Conservation (phyloP, 2,329 filamentous ascomycete species). For the Diaporthe sp. region DNA sequence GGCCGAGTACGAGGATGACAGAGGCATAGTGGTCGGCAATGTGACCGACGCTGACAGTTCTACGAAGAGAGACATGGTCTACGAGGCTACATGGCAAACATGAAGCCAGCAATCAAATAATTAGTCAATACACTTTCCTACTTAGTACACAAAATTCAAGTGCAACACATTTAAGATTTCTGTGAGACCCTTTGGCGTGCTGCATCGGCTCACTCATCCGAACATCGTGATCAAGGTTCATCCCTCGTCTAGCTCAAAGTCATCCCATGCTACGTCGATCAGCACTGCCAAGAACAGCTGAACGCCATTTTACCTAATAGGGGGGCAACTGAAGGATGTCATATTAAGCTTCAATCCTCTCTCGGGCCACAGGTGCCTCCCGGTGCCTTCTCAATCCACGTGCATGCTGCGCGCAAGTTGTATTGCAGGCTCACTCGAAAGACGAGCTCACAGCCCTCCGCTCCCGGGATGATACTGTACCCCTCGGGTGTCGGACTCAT, state of each 20-base stretch:
- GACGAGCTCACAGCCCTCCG: background rate
- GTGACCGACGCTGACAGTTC: conserved; percentile 38
- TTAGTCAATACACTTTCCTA: background rate
- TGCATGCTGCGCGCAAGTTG: background rate
- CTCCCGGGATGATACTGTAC: background rate
- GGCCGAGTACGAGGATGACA: conserved; percentile 47
- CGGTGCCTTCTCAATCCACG: background rate
- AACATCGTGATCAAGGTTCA: background rate
- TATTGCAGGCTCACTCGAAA: background rate
- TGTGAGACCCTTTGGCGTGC: no score
- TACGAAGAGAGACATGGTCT: conserved; percentile 43
- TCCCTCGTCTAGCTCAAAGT: background rate
- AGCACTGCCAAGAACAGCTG: conserved; percentile 31
- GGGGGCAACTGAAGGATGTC: background rate
- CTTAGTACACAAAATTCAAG: no score
- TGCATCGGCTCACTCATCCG: background rate
- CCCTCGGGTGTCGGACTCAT: conserved; percentile 8
- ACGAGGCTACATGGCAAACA: conserved; percentile 38
- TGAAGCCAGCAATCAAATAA: background rate
- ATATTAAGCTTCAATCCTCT: background rate
- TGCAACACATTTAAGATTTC: background rate
- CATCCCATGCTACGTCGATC: conserved; percentile 1
- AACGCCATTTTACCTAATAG: conserved; percentile 10
- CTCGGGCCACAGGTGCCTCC: background rate
- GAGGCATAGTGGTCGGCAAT: conserved; percentile 48